Base-by-base conservation (phyloP, 1,284 basidiomycete species). In the Irpex lacteus region DNA sequence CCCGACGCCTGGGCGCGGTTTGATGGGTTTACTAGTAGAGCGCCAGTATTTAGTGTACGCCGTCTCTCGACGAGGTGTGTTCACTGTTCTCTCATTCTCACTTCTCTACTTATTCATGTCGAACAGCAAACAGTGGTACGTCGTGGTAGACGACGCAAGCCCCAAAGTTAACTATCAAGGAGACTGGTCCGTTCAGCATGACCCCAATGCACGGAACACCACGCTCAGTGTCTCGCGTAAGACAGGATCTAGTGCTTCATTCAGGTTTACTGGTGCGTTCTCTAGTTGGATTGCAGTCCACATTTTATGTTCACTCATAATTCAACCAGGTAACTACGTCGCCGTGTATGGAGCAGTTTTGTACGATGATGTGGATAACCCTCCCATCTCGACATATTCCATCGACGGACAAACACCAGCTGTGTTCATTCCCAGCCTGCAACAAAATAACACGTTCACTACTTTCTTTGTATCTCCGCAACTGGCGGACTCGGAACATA, bases 331-430 rank as follows among this genome's bases (percentile, higher is more conserved):
- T 2, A 66, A 70, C n/a, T 62, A 67, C 9, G 66, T 72, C 34
- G 65, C 65, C 5, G 62, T 72, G 21, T 63, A 68, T 38, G 70
- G 70, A 13, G 64, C 66, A 5, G 67, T 69, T 7, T 37, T 68
- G 6, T 64, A 65, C 9, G 60, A 62, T 5, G 60, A 61, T 2
- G 58, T 49, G 32, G 36, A 60, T 5, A 67, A 65, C 1, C 66
- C 71, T n/a, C 37, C 62, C 8, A 15, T 68, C 7, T 66, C 70
- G 2, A 54, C 59, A 6, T 69, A 68, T 60, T 55, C 63, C 40
- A 49, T 70, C 13, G 71, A 71, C 62, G 62, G 63, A 40, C 67
- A 68, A 49, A 65, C 50, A 9, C 65, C 68, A n/a, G 67, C 66
- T 34, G 6, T 67, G 40, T 70, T 56, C 64, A 57, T 62, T 7